These are phyloP conservation scores for Aspergillus coremiiformis DNA, from an alignment of 495 filamentous ascomycete species.

Conservation along the genomic window DNA sequence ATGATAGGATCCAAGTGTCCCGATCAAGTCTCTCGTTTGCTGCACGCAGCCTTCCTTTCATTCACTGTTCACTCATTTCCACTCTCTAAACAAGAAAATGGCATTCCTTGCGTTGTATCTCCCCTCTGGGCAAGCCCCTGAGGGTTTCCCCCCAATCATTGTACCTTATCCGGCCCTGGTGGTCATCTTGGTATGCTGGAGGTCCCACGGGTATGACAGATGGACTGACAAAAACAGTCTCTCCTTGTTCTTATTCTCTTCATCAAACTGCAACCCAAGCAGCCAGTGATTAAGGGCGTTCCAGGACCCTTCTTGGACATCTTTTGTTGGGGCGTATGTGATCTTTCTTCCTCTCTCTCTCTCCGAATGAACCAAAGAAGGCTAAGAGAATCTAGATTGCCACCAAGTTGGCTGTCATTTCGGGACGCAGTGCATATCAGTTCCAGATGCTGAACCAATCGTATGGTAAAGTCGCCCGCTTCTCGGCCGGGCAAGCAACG, in stretches of 20 bases:
- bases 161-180: constrained; percentile 10
- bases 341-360: no score
- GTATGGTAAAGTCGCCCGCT: constrained; percentile 18
- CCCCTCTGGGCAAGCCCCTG: constrained; percentile 9
- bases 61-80: no score
- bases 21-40: not conserved
- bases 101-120: constrained; percentile 13
- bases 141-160: not conserved
- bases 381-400: constrained; percentile 13
- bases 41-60: not conserved
- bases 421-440: constrained; percentile 15
- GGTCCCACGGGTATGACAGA: not conserved
- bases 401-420: constrained; percentile 17
- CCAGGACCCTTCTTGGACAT: constrained; percentile 9
- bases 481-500: constrained; percentile 20
- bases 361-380: no score
- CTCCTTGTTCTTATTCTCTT: constrained; percentile 10
- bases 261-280: constrained; percentile 11
- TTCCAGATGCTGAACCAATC: constrained; percentile 16
- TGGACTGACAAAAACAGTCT: constrained; percentile 7
- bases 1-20: not conserved
- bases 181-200: constrained; percentile 10
- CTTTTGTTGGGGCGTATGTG: constrained; percentile 16
- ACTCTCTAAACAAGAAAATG: no score
- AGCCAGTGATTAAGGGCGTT: constrained; percentile 14